A percentile compares a stretch with the other conserved stretches of the same genome.
These are phyloP conservation scores for Balansia obtecta DNA, from an alignment of 2,329 filamentous ascomycete genomes.

Conservation along the genomic window DNA sequence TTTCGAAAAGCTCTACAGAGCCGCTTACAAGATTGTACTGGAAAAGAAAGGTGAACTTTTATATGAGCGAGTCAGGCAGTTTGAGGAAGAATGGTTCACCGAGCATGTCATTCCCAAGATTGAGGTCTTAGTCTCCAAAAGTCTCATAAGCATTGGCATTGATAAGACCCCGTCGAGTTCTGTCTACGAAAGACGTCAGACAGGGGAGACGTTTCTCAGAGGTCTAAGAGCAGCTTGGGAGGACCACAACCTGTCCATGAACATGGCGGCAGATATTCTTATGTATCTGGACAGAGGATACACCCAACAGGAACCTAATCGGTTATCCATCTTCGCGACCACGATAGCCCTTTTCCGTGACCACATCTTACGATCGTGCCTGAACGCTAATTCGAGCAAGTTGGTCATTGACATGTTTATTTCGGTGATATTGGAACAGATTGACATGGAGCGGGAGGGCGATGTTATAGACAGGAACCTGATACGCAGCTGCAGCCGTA, in stretches of 20 bases:
- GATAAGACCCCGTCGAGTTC: constrained; percentile 46
- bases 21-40: constrained; percentile 85
- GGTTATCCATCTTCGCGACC: constrained; percentile 69
- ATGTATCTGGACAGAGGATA: constrained; percentile 96
- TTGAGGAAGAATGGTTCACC: constrained; percentile 73
- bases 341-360: constrained; percentile 85
- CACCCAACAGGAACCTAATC: constrained; percentile 49
- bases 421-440: constrained; percentile 75
- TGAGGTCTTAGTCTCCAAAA: constrained; percentile 55
- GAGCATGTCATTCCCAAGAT: constrained; percentile 62
- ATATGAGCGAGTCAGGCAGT: constrained; percentile 67
- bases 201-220: constrained; percentile 72
- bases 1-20: constrained; percentile 91
- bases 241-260: constrained; percentile 84
- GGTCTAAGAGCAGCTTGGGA: constrained; percentile 71
- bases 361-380: constrained; percentile 56
- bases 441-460: constrained; percentile 83
- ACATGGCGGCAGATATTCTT: constrained; percentile 89
- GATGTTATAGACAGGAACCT: constrained; percentile 77
- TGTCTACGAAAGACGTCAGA: constrained; percentile 64
- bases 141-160: constrained; percentile 48
- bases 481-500: constrained; percentile 71
- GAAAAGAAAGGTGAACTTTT: constrained; percentile 74
- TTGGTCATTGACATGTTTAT: constrained; percentile 65
- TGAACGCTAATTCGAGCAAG: constrained; percentile 31